Base-by-base conservation (phyloP, 257 asterid genomes). In the Plantago elongata region DNA sequence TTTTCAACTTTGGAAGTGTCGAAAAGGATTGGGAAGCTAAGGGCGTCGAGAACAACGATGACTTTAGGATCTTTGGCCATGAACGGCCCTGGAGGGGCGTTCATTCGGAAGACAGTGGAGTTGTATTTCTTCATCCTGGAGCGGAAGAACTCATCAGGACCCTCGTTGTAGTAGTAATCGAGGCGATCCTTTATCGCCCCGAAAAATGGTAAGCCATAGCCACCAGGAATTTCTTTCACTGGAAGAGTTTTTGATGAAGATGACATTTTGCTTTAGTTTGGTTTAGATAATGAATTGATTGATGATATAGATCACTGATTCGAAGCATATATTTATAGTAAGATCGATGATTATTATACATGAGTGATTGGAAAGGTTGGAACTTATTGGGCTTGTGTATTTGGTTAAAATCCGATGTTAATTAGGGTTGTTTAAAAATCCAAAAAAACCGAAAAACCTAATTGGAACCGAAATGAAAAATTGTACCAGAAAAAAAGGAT, bases 1-100 rank as follows among this genome's bases (percentile, higher is more conserved):
- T 78, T 78, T 4, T 69, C 76, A n/a, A 72, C 81, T 60, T 69
- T 72, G 0, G 73, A 65, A 5, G 61, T 66, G 50, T 77, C 81
- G 54, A 69, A 72, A 6, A 77, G 77, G 12, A 61, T 29, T 0
- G 71, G 77, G 45, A 78, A 78, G 62, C 77, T 74, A 37, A 54
- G 60, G 56, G 51, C 70, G 51, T 70, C 75, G n/a, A 70, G 75
- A 13, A 70, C 58, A 40, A 58, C 77, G 0, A 83, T 22, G 4
- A 80, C 90, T 42, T 57, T 76, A 0, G 90, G 50, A 14, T 81
- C 16, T 0, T 52, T n/a, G 37, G 85, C 76, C 38, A 69, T 65
- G 67, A 81, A 83, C 8, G 90, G 87, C 14, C 87, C 90, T 0
- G 87, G 90, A 9, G 85, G 85, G 75, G 67, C 72, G 55, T 83